phyloP scores from a whole-genome alignment of 2,329 filamentous ascomycete genomes.

The Colletotrichum sansevieriae region DNA sequence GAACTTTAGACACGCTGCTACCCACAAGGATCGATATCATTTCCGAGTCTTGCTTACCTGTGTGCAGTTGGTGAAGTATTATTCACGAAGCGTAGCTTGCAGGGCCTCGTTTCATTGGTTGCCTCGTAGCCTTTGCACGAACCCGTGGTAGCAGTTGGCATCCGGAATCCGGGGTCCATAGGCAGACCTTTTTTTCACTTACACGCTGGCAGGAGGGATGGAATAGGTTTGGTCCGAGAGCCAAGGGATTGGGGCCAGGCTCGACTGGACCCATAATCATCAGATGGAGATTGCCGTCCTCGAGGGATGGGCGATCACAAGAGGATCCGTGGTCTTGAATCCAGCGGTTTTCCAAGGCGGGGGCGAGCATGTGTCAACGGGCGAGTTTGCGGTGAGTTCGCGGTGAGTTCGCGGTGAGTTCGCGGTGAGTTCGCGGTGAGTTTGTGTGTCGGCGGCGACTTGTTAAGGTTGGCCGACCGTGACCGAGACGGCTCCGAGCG shows the following conservation, averaged over 20 bases:
- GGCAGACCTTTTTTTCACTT: not conserved
- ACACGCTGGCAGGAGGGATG: not conserved
- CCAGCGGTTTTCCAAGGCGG: not conserved
- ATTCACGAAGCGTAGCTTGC: not conserved
- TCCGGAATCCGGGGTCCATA: not conserved
- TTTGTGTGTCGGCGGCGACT: constrained; percentile 1
- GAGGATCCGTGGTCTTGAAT: not conserved
- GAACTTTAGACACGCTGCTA: not conserved
- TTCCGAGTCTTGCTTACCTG: constrained; percentile 12
- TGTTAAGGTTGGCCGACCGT: constrained; percentile 18
- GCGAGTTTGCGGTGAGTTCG: not conserved
- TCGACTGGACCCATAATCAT: not conserved
- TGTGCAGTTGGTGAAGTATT: constrained; percentile 7
- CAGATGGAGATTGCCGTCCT: constrained; percentile 3
- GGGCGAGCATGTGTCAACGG: not conserved
- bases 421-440: no score
- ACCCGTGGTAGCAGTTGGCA: no score
- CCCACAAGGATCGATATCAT: constrained; percentile 17
- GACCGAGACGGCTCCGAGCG: constrained; percentile 24
- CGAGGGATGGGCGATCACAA: not conserved
- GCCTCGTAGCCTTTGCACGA: not conserved
- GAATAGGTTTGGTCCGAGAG: constrained; percentile 5
- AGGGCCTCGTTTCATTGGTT: not conserved
- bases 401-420: not conserved
- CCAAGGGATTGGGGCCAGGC: not conserved